Evolutionary conservation across 371 early-diverging fungal genomes (phyloP), one percentile per base, ranked within the genome.

Genomic region (Mucor ambiguus): DNA sequence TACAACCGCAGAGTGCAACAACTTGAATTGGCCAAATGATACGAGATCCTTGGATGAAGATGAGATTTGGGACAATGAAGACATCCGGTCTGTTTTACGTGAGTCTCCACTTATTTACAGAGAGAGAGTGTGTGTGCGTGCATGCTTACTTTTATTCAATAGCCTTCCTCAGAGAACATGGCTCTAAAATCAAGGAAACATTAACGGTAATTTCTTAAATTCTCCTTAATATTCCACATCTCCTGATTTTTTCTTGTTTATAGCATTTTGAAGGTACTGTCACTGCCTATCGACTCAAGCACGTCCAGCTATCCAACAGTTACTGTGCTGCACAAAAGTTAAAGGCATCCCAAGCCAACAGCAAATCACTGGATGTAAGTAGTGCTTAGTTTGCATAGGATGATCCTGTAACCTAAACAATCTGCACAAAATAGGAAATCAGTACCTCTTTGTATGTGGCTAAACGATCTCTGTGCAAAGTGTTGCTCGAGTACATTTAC

Each of bases 301-400:
- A 69, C 30, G 41, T 63, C 14, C 72, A 75, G n/a, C 30, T 56
- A 22, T 67, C 67, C 2, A 66, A 61, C 33, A 60, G 38, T 20
- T 75, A 75, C 37, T 75, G 75, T 60, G 67, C 72, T 28, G 49
- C 59, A 12, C 75, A 72, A 56, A 75, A 75, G 41, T 10, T 56
- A 49, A 72, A 71, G 58, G 35, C 64, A 35, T 49, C 59, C 0
- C 61, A 69, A 44, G 60, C 48, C 24, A 68, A 66, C 12, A 43
- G 32, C 26, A 68, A 65, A n/a, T 4, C 66, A 30, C 55, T 72
- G 20, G 72, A 71, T 58, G 75, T 72, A 67, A 69, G 43, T 52
- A 2, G 8, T 24, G 4, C 12, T 1, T 26, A 10, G 0, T 30
- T 30, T 26, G 24, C 11, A 10, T 11, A 10, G 49, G 7, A 26